Percentiles rank a stretch among this genome's conserved stretches.
These are phyloP conservation scores for Incumbomyces delicatus DNA, from an alignment of 2,329 filamentous ascomycete species.

Conservation along the genomic window DNA sequence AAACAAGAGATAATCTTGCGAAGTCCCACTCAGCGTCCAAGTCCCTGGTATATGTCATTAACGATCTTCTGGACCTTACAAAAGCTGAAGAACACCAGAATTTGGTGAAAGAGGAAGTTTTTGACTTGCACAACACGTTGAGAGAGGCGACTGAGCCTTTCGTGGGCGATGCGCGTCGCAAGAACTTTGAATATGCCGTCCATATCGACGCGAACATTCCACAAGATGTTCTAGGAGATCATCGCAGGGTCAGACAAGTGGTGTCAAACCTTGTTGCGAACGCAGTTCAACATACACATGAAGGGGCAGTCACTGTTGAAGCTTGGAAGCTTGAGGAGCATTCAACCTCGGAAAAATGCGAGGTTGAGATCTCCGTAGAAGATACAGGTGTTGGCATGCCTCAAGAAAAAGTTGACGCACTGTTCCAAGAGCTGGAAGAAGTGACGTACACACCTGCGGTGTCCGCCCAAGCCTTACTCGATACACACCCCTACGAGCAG, in stretches of 20 bases:
- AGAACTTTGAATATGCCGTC: conserved; percentile 62
- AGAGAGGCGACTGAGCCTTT: conserved; percentile 71
- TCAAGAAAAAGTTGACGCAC: conserved; percentile 44
- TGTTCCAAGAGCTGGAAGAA: conserved; percentile 57
- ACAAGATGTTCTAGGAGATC: conserved; percentile 63
- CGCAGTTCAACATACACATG: conserved; percentile 65
- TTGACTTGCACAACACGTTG: conserved; percentile 62
- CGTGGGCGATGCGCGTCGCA: conserved; percentile 62
- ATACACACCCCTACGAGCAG: conserved; percentile 32
- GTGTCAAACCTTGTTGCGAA: conserved; percentile 78
- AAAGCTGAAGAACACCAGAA: conserved; percentile 76
- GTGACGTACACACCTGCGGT: conserved; percentile 54
- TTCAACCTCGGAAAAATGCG: conserved; percentile 43
- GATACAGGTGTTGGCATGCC: conserved; percentile 65
- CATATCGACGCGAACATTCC: conserved; percentile 60
- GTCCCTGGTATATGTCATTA: conserved; percentile 87
- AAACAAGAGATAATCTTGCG: conserved; percentile 74
- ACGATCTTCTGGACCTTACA: conserved; percentile 78
- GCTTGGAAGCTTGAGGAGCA: conserved; percentile 47
- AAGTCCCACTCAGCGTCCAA: conserved; percentile 86
- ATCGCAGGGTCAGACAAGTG: conserved; percentile 68
- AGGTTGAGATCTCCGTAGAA: conserved; percentile 63
- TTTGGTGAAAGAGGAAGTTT: conserved; percentile 69
- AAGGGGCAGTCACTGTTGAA: conserved; percentile 62
- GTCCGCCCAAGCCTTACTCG: conserved; percentile 51